These are phyloP conservation scores for Phalaenopsis hybrid DNA, from an alignment of 116 monocot genomes.

Conservation along the genomic window DNA sequence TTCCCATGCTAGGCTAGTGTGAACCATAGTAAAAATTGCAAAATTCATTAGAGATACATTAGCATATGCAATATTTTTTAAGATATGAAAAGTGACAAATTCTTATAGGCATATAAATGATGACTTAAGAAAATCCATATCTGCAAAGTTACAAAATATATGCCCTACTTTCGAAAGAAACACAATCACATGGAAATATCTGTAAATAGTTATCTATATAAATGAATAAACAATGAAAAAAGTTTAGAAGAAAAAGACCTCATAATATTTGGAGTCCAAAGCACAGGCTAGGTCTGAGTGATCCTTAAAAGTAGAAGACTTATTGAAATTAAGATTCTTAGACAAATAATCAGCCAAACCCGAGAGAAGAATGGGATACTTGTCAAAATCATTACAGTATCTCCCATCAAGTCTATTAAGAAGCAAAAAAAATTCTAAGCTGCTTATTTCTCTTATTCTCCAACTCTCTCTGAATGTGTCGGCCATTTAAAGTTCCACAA, in stretches of 20 bases:
- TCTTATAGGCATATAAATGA: slow-evolving; percentile 7
- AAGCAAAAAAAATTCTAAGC: slow-evolving; percentile 92
- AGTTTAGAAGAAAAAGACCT: slow-evolving; percentile 33
- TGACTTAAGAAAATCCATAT: slow-evolving; percentile 98
- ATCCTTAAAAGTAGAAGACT: slow-evolving; percentile 89
- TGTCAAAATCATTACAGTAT: slow-evolving; percentile 97
- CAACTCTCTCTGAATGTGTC: slow-evolving; percentile 85
- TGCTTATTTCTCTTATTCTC: slow-evolving; percentile 93
- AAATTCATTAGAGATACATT: slow-evolving; percentile 9
- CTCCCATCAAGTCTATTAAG: slow-evolving; percentile 94
- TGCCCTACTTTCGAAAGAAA: slow-evolving; percentile 50
- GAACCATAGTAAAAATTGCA: slow-evolving; percentile 99
- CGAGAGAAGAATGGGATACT: slow-evolving; percentile 98
- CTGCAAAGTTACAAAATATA: slow-evolving; percentile 85
- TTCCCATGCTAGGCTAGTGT: slow-evolving; percentile 99
- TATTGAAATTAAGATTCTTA: slow-evolving; percentile 92
- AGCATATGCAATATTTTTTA: neutral
- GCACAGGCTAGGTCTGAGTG: slow-evolving; percentile 95
- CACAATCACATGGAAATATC: neutral
- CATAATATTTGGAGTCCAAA: slow-evolving; percentile 81
- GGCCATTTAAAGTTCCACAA: slow-evolving; percentile 78
- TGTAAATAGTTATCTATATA: neutral
- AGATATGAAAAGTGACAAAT: neutral
- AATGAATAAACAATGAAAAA: neutral
- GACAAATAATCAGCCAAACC: slow-evolving; percentile 93